A percentile compares a stretch with the other conserved stretches of the same genome.
phyloP scores from a whole-genome alignment of 768 basidiomycete species.

The Leccinum obscurum region DNA sequence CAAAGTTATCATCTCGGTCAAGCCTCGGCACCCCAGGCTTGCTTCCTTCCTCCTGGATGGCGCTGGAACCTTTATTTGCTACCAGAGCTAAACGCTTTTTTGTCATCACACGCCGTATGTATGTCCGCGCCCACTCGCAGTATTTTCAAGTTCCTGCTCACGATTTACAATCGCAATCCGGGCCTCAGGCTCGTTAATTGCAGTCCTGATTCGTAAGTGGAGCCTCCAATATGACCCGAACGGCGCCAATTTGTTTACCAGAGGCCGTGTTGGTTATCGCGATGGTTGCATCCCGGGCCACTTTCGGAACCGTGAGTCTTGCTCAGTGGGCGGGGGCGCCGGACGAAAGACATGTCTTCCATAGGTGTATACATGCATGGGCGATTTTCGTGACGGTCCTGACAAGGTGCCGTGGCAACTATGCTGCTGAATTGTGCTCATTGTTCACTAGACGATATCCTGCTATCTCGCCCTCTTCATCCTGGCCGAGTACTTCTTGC shows the following conservation, averaged over 20 bases:
- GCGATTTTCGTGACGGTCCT: constrained; percentile 18
- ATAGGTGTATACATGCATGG: constrained; percentile 48
- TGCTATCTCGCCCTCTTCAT: constrained; percentile 86
- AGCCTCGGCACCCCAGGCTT: constrained; percentile 16
- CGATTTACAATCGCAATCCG: constrained; percentile 8
- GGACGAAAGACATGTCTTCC: constrained; percentile 7
- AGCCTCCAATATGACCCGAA: constrained; percentile 1
- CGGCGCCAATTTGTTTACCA: constrained; percentile 31
- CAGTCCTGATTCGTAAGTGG: constrained; percentile 62
- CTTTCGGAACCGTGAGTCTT: constrained; percentile 61
- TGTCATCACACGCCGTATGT: constrained; percentile 66
- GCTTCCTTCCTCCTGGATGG: constrained; percentile 45
- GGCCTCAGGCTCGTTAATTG: not conserved
- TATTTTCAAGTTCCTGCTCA: constrained; percentile 2
- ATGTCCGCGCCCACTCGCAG: constrained; percentile 27
- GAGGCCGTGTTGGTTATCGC: constrained; percentile 74
- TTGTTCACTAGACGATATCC: constrained; percentile 59
- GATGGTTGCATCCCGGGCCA: constrained; percentile 59
- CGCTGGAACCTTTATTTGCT: constrained; percentile 67
- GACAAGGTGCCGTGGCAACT: constrained; percentile 51
- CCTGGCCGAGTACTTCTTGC: constrained; percentile 65
- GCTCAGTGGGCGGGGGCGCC: not conserved
- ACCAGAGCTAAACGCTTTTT: constrained; percentile 74
- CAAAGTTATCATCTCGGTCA: constrained; percentile 9
- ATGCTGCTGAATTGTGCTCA: constrained; percentile 12